Evolutionary conservation across 768 basidiomycete species (phyloP), one percentile per base, ranked within the genome.

Genomic region (Agrocybe praecox): DNA sequence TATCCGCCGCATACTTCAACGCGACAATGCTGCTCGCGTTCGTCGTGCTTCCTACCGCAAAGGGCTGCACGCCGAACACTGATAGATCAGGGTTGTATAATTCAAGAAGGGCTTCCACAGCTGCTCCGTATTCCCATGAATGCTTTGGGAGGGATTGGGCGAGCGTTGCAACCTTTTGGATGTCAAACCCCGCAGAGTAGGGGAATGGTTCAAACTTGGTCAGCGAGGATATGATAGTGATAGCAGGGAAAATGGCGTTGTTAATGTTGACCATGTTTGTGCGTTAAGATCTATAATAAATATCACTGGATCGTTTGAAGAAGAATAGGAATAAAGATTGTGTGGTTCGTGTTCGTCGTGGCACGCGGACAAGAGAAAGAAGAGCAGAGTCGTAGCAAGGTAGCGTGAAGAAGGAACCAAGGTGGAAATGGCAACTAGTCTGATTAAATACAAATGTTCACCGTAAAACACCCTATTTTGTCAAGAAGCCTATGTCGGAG

Each of bases 61-160:
- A 80, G 0, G 77, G 72, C 0, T 45, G 44, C 0, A 63, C 49
- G 6, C 76, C 75, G 51, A 80, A 82, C 4, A 81, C 79, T 2
- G 77, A 77, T n/a, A 76, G 57, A 0, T 71, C 56, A 2, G 79
- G 76, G 51, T 78, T 64, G 61, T 74, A 72, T 0, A 82, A 69
- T 61, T 82, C 80, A 0, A 81, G 67, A 0, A 80, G 67, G 1
- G 78, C 75, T 57, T 80, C 67, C 0, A 76, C 56, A 7, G 71
- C 70, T 2, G 76, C 72, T 2, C 80, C 80, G 52, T 64, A 80
- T 55, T 82, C 80, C 80, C 80, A 82, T 19, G 78, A 79, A 51
- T 79, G 77, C 0, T 74, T 65, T 1, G 80, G 76, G 7, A 80
- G 64, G 8, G 69, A 56, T 52, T 72, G 59, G 2, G 77, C 77